These are phyloP conservation scores for Boletus patriciae DNA, from an alignment of 768 basidiomycete genomes.

Conservation along the genomic window DNA sequence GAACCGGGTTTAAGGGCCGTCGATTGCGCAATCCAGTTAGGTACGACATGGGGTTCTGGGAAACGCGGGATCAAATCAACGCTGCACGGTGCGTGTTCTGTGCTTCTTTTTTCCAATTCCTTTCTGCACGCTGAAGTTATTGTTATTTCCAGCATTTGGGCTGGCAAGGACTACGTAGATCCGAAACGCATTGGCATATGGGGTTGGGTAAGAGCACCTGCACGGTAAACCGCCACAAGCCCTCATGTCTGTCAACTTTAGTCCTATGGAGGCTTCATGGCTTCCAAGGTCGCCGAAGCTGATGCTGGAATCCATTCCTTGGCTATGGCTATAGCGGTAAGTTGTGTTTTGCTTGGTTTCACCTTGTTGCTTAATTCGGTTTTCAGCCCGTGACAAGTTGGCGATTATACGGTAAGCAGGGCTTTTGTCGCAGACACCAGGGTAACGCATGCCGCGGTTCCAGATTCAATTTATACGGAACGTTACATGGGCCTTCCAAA, in stretches of 20 bases:
- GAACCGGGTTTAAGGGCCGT: conserved; percentile 90
- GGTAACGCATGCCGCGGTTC: background rate
- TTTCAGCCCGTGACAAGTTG: conserved; percentile 84
- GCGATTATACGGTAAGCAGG: conserved; percentile 66
- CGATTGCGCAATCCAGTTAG: conserved; percentile 84
- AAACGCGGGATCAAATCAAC: conserved; percentile 86
- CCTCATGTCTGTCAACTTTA: conserved; percentile 30
- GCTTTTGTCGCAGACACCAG: background rate
- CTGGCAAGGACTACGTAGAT: conserved; percentile 85
- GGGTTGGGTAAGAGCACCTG: conserved; percentile 79
- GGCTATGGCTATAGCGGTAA: conserved; percentile 86
- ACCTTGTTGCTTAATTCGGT: conserved; percentile 10
- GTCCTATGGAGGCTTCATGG: conserved; percentile 98
- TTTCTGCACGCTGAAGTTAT: background rate
- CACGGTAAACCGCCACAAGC: background rate
- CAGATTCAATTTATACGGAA: conserved; percentile 96
- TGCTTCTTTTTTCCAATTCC: conserved; percentile 4
- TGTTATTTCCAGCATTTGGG: conserved; percentile 62
- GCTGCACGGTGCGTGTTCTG: conserved; percentile 68
- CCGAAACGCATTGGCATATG: conserved; percentile 87
- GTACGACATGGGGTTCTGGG: conserved; percentile 84
- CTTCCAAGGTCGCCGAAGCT: conserved; percentile 88
- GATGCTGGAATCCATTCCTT: conserved; percentile 87
- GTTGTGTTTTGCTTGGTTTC: conserved; percentile 27
- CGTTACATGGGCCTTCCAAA: conserved; percentile 90